These are phyloP conservation scores for Sphaerulina vaccinii DNA, from an alignment of 2,329 filamentous ascomycete genomes.

Conservation along the genomic window DNA sequence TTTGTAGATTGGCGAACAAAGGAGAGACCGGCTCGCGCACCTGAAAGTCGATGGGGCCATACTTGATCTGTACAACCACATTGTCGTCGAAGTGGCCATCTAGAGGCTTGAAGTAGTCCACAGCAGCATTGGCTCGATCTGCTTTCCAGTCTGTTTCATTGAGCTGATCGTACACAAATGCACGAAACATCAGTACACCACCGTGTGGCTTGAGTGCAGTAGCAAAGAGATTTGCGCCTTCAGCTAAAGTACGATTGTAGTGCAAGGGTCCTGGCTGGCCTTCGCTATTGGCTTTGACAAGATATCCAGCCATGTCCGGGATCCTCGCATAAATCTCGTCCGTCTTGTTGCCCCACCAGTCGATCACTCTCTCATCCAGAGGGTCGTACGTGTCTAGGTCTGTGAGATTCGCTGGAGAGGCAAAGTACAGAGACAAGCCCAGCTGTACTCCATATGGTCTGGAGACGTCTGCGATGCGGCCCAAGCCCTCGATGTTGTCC, in stretches of 20 bases:
- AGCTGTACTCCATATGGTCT: conserved; percentile 66
- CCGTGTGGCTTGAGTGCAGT: conserved; percentile 56
- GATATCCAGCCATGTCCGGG: conserved; percentile 67
- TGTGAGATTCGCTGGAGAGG: conserved; percentile 58
- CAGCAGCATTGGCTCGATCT: conserved; percentile 68
- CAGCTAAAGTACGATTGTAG: conserved; percentile 67
- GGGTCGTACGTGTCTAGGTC: conserved; percentile 64
- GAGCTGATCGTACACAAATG: conserved; percentile 67
- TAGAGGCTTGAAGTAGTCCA: conserved; percentile 64
- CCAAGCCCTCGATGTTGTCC: conserved; percentile 61
- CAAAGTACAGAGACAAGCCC: conserved; percentile 68
- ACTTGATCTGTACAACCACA: conserved; percentile 71
- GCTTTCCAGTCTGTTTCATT: conserved; percentile 61
- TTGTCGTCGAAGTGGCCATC: conserved; percentile 68
- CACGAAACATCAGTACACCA: conserved; percentile 67
- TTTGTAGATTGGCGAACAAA: conserved; percentile 55
- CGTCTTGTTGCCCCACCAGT: conserved; percentile 63
- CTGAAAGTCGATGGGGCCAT: conserved; percentile 72
- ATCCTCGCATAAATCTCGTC: conserved; percentile 59
- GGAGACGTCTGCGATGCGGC: conserved; percentile 62
- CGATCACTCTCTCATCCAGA: conserved; percentile 57
- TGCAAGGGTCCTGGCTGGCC: conserved; percentile 68
- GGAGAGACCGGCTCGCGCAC: conserved; percentile 67
- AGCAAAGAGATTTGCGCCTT: conserved; percentile 69
- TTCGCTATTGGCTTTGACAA: conserved; percentile 71